These are phyloP conservation scores for Panicum miliaceum DNA, from an alignment of 176 grass and related monocot genomes.

Conservation along the genomic window DNA sequence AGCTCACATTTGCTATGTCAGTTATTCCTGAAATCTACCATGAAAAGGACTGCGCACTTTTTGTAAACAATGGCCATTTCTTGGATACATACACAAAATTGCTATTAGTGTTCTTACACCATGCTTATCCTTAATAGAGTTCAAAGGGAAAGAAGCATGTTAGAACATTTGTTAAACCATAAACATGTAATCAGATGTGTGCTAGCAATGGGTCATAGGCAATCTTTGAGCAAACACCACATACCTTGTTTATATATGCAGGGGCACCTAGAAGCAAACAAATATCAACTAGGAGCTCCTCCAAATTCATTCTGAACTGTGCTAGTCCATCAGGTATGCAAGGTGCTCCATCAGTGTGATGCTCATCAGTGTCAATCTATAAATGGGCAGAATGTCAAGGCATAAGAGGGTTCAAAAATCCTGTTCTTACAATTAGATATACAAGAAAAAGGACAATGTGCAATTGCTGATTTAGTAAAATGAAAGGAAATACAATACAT, in stretches of 20 bases:
- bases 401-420: conserved; percentile 31
- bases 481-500: conserved; percentile 17
- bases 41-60: neutral
- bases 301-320: conserved; percentile 87
- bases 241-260: conserved; percentile 79
- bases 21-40: neutral
- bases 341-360: conserved; percentile 49
- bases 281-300: conserved; percentile 93
- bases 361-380: conserved; percentile 59
- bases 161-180: neutral
- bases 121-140: neutral
- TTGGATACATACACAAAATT: conserved; percentile 1
- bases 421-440: conserved; percentile 25
- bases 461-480: neutral
- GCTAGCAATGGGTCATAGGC: conserved; percentile 6
- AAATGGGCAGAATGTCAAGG: conserved; percentile 34
- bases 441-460: neutral
- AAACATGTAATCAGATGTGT: conserved; percentile 16
- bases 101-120: neutral
- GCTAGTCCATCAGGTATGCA: conserved; percentile 71
- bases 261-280: conserved; percentile 79
- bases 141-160: neutral
- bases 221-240: neutral
- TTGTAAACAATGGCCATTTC: neutral
- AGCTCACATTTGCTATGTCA: neutral